These are phyloP conservation scores for Zostera marina DNA, from an alignment of 116 monocot genomes.

Conservation along the genomic window DNA sequence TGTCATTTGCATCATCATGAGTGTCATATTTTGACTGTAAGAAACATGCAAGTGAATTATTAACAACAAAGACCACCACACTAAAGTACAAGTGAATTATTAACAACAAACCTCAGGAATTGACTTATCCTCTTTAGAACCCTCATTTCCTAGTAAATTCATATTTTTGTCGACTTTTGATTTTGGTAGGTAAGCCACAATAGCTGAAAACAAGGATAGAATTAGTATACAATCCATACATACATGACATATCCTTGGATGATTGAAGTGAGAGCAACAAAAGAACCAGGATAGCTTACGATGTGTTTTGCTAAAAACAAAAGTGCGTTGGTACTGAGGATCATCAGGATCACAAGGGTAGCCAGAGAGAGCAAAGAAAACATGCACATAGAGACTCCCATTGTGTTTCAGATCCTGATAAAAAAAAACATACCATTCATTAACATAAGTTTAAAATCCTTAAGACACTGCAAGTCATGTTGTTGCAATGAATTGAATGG, in stretches of 20 bases:
- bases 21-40: constrained; percentile 27
- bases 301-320: constrained; percentile 67
- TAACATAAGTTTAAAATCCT: background rate
- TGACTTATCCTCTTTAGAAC: constrained; percentile 21
- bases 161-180: constrained; percentile 60
- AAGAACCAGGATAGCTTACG: constrained; percentile 23
- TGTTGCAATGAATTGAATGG: background rate
- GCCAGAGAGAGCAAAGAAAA: constrained; percentile 90
- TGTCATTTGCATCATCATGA: constrained; percentile 33
- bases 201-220: constrained; percentile 28
- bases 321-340: constrained; percentile 57
- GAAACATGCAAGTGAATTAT: constrained; percentile 2
- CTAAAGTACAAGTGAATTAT: background rate
- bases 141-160: constrained; percentile 54
- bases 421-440: background rate
- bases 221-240: background rate
- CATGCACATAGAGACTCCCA: constrained; percentile 84
- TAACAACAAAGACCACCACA: background rate
- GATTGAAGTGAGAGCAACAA: background rate
- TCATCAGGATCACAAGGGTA: constrained; percentile 83
- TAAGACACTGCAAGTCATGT: too few relatives aligned
- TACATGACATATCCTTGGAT: background rate
- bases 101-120: constrained; percentile 25
- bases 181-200: constrained; percentile 65
- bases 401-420: constrained; percentile 68